Evolutionary conservation across 202 grass and related monocot species (phyloP).

Genomic region (Dendrocalamus latiflorus): DNA sequence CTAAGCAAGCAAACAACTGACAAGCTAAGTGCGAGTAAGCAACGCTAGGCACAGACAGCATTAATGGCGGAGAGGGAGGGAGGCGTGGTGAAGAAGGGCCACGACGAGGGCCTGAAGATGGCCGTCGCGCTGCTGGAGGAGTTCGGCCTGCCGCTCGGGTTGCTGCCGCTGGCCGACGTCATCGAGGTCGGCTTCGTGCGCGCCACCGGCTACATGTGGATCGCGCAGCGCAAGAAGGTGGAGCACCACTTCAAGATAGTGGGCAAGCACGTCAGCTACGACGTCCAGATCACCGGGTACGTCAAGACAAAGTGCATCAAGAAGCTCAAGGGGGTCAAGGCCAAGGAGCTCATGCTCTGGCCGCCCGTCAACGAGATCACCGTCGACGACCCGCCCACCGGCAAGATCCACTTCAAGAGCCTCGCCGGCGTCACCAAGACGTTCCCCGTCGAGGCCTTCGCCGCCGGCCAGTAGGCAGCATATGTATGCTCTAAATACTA

Average conservation of each 20-base stretch:
- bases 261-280: conserved; percentile 58
- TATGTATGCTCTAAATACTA: neutral
- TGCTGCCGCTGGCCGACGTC: conserved; percentile 57
- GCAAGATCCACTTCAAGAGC: conserved; percentile 69
- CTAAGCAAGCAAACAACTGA: neutral
- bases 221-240: conserved; percentile 54
- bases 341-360: conserved; percentile 60
- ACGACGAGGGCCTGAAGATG: conserved; percentile 67
- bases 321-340: conserved; percentile 71
- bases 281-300: conserved; percentile 52
- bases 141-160: conserved; percentile 59
- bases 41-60: neutral
- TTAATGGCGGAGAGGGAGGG: conserved; percentile 53
- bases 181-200: conserved; percentile 69
- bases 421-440: conserved; percentile 74
- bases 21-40: neutral
- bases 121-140: conserved; percentile 57
- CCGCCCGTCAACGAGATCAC: conserved; percentile 47
- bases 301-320: conserved; percentile 42
- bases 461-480: conserved; percentile 44
- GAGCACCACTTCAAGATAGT: conserved; percentile 76
- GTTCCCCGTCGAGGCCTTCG: conserved; percentile 72
- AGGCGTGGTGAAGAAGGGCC: conserved; percentile 58
- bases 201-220: conserved; percentile 66
- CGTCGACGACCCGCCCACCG: conserved; percentile 43